Evolutionary conservation across 164 flowering plant species (phyloP), one percentile per base, ranked within the genome.

Genomic region (Echeveria elegans): DNA sequence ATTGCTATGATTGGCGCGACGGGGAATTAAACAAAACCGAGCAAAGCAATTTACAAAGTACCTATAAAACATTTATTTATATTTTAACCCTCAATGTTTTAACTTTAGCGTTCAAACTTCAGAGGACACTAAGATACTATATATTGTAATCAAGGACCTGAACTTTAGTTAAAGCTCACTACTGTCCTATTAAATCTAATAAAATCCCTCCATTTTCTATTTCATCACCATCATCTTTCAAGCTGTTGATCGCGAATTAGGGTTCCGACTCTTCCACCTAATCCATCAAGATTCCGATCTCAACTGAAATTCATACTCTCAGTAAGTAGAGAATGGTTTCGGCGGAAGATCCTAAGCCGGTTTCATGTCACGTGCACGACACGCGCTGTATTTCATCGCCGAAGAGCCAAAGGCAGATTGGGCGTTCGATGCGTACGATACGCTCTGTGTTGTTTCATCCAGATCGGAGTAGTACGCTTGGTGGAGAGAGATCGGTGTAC

Each of bases 401-500:
- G 63, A 79, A 73, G 59, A 65, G 72, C 12, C 71, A 70, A 64
- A 78, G 87, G 0, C 68, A 79, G 15, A 23, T 66, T 26, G 96
- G 87, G 66, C 89, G 92, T 0, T 92, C 95, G 52, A 92, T 89
- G 98, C 79, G 98, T 5, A 92, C 98, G 4, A 70, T 90, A 43
- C 88, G 95, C n/a, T 90, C 98, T 31, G 83, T 62, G 43, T 37
- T 85, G 74, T 85, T 67, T 77, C 77, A 72, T 37, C 65, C 63
- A 32, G 77, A 74, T 41, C 67, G 61, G 6, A 68, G 69, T 32
- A 53, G 76, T 69, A 74, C 80, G 30, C 72, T 53, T 30, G 31
- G 18, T 53, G 66, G 65, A 28, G 73, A 68, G 2, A 66, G 48
- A 10, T 79, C 88, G 4, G 50, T 48, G 0, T 70, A 6, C 50